Evolutionary conservation across 768 basidiomycete genomes (phyloP), one percentile per base, ranked within the genome.

Genomic region (Leccinum longicurvipes): DNA sequence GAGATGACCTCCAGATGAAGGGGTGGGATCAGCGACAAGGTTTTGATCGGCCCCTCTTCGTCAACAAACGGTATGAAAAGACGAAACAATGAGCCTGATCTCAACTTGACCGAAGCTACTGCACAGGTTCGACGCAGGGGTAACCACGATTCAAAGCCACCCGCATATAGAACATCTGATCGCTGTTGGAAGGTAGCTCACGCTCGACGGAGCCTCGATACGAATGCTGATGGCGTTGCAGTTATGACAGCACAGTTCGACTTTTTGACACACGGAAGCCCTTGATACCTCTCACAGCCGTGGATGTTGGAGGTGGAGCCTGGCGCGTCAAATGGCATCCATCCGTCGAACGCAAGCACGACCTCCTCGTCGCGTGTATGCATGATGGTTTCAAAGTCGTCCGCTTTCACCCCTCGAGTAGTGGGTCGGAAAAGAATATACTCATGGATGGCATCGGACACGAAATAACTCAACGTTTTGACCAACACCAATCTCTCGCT

Each of bases 291-390:
- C 60, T 98, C 12, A 67, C 73, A 1, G 73, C 79, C 48, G 81
- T 80, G 24, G 79, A 87, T 54, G 85, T 92, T 3, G 93, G 92
- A 11, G 97, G 97, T 12, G 97, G 97, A 3, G 90, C 85, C 11
- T 99, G 97, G 97, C 82, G 97, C 17, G 85, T 93, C 55, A 94
- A 96, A 70, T 99, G 94, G 93, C 93, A 98, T 72, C 93, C 95
- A 7, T 81, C 80, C 5, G 60, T 77, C 2, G 61, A 66, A n/a
- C 80, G 93, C 45, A 81, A 79, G 59, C 64, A 80, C 34, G 90
- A 95, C 64, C 77, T 98, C 2, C 80, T 98, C 19, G 84, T 93
- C n/a, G 97, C 95, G 0, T 93, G 91, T 66, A 99, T 98, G 97
- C 95, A 96, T 67, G 93, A 93, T 59, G 95, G 96, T 10, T 95